These are phyloP conservation scores for Trichodelitschia bisporula DNA, from an alignment of 495 filamentous ascomycete species.

Conservation along the genomic window DNA sequence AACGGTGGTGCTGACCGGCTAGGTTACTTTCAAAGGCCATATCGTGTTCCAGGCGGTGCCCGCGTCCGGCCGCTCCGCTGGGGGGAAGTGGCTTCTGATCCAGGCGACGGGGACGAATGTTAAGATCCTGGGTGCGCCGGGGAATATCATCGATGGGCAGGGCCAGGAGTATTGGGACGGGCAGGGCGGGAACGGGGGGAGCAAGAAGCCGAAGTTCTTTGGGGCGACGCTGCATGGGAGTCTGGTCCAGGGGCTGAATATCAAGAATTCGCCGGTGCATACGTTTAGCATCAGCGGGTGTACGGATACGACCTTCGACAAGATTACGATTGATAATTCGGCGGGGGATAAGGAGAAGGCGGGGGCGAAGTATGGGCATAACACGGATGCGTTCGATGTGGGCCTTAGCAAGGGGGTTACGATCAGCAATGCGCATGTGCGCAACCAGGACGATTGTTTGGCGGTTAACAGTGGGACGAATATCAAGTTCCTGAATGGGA, in stretches of 20 bases:
- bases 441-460: slow-evolving; percentile 12
- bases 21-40: no score
- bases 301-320: slow-evolving; percentile 22
- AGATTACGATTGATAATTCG: slow-evolving; percentile 34
- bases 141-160: slow-evolving; percentile 22
- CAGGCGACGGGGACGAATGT: slow-evolving; percentile 20
- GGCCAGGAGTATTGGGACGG: slow-evolving; percentile 24
- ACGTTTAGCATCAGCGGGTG: slow-evolving; percentile 28
- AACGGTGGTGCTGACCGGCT: no score
- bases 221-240: slow-evolving; percentile 18
- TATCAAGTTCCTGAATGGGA: slow-evolving; percentile 11
- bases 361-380: slow-evolving; percentile 23
- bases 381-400: slow-evolving; percentile 45
- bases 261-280: slow-evolving; percentile 38
- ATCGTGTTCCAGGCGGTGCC: no score
- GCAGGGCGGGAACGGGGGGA: slow-evolving; percentile 24
- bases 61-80: no score
- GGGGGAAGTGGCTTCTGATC: no score
- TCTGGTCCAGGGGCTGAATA: slow-evolving; percentile 20
- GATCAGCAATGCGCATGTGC: slow-evolving; percentile 6
- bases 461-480: slow-evolving; percentile 13
- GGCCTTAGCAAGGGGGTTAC: slow-evolving; percentile 23
- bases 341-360: no score
- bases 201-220: slow-evolving; percentile 31
- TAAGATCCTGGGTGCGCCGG: slow-evolving; percentile 17